Evolutionary conservation across 2,329 filamentous ascomycete genomes (phyloP).

Genomic region (Didymosphaeria variabile): DNA sequence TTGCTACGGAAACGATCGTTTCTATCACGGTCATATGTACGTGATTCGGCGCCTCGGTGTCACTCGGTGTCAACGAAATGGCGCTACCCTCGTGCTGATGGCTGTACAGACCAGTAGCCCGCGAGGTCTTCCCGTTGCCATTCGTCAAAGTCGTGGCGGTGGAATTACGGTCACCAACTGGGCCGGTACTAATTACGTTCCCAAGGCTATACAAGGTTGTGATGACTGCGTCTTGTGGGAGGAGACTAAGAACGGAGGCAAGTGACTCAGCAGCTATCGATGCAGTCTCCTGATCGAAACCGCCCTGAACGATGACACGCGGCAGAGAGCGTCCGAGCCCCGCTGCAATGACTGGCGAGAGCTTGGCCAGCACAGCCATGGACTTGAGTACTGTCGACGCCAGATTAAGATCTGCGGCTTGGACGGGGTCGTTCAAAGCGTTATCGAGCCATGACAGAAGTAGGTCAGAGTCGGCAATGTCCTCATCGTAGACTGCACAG

Average conservation of each 20-base stretch:
- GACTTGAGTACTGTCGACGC: conserved; percentile 81
- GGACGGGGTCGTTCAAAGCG: conserved; percentile 77
- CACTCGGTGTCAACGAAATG: conserved; percentile 78
- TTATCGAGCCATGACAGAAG: conserved; percentile 88
- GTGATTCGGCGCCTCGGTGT: conserved; percentile 79
- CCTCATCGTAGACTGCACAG: conserved; percentile 82
- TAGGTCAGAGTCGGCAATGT: conserved; percentile 79
- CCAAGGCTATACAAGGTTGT: conserved; percentile 96
- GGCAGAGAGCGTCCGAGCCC: conserved; percentile 81
- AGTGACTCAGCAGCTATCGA: conserved; percentile 83
- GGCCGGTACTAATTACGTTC: conserved; percentile 84
- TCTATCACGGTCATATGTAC: conserved; percentile 92
- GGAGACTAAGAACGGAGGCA: conserved; percentile 78
- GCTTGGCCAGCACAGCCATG: conserved; percentile 81
- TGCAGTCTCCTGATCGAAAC: conserved; percentile 73
- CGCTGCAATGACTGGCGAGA: conserved; percentile 76
- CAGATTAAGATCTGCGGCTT: conserved; percentile 82
- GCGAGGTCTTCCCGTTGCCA: conserved; percentile 57
- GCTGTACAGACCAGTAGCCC: conserved; percentile 45
- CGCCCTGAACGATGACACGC: conserved; percentile 86
- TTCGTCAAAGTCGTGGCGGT: conserved; percentile 60
- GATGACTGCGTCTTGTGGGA: conserved; percentile 93
- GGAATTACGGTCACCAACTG: conserved; percentile 58
- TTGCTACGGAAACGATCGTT: conserved; percentile 90
- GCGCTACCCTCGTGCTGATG: conserved; percentile 72